phyloP scores from a whole-genome alignment of 305 asterid genomes.

The Fraxinus ornus region DNA sequence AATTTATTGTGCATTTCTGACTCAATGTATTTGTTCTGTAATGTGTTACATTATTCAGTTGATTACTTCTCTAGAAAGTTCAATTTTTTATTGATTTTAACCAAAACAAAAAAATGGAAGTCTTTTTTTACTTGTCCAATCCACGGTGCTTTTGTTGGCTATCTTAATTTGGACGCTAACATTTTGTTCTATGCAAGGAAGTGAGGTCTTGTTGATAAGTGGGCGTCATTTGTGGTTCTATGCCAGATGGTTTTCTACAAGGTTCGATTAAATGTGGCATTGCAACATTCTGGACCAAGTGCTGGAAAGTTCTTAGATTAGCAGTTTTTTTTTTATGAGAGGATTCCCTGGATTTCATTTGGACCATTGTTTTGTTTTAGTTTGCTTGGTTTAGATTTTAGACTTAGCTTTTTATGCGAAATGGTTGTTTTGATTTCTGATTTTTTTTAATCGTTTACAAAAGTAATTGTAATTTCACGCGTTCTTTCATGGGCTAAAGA shows the following conservation, averaged over 20 bases:
- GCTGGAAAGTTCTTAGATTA: neutral
- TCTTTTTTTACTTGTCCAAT: slow-evolving; percentile 17
- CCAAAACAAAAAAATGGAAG: slow-evolving; percentile 25
- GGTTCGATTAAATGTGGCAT: neutral
- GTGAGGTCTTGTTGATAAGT: no score
- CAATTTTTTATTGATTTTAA: no score
- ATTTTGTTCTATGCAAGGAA: no score
- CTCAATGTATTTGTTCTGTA: neutral
- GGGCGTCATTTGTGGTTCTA: no score
- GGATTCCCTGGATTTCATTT: neutral
- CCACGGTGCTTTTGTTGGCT: no score
- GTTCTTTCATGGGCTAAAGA: slow-evolving; percentile 63
- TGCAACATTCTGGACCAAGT: neutral
- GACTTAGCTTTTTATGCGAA: neutral
- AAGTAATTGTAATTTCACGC: slow-evolving; percentile 1
- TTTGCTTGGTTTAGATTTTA: neutral
- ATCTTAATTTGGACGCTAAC: no score
- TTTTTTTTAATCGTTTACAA: neutral
- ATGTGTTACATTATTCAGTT: no score
- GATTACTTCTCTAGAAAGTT: no score
- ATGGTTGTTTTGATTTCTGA: neutral
- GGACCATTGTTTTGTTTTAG: neutral
- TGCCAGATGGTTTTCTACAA: no score
- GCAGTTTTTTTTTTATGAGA: neutral
- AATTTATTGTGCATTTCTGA: neutral